Percentiles rank a stretch among this genome's conserved stretches.
Evolutionary conservation across 2,329 filamentous ascomycete genomes (phyloP).

Genomic region (Sphaerulina vaccinii): DNA sequence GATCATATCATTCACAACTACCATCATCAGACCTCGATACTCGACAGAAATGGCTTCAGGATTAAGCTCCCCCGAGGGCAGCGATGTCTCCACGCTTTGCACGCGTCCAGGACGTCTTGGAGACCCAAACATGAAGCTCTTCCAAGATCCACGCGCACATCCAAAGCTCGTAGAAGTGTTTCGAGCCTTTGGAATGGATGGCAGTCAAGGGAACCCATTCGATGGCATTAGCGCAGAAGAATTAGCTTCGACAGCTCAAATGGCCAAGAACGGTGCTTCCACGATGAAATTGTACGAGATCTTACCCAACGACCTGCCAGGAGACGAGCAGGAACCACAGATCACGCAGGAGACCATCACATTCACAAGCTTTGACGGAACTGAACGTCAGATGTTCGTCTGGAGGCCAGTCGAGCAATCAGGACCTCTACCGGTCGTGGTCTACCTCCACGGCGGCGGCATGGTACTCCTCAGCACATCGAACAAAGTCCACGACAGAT

Average conservation of each 20-base stretch:
- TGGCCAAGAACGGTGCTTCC: constrained; percentile 22
- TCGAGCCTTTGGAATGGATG: constrained; percentile 25
- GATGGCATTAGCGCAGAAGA: constrained; percentile 20
- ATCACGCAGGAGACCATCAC: constrained; percentile 20
- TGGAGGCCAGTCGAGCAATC: constrained; percentile 17
- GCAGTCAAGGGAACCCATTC: constrained; percentile 22
- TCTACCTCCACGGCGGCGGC: constrained; percentile 36
- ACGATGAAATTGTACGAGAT: constrained; percentile 68
- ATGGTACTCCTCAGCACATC: constrained; percentile 29
- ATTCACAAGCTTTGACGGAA: constrained; percentile 27
- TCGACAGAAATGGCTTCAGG: neutral
- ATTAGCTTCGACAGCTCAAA: constrained; percentile 18
- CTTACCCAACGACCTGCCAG: constrained; percentile 62
- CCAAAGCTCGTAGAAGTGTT: constrained; percentile 28
- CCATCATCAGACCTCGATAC: neutral
- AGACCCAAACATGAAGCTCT: constrained; percentile 27
- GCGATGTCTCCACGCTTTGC: constrained; percentile 14
- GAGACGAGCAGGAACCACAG: constrained; percentile 21
- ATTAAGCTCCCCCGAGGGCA: neutral
- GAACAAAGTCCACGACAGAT: constrained; percentile 30
- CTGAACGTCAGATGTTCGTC: constrained; percentile 27
- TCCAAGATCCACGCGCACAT: constrained; percentile 30
- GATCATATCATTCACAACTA: neutral
- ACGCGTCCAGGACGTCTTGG: constrained; percentile 27
- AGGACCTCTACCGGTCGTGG: constrained; percentile 25